phyloP scores from a whole-genome alignment of 1,139 yeast species.

The Geotrichum fermentans region DNA sequence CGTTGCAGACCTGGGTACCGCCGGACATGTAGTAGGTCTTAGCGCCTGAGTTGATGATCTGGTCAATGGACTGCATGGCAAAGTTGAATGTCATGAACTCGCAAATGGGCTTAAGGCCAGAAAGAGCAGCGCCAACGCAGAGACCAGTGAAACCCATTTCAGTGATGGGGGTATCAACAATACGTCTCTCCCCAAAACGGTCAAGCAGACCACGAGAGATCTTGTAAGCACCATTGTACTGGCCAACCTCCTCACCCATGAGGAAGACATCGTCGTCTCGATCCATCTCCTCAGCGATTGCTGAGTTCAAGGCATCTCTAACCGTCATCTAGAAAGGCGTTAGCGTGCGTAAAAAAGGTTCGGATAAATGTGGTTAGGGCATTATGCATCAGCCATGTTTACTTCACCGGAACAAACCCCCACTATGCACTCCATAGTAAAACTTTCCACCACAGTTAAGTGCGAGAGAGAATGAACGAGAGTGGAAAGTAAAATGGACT shows the following conservation, averaged over 20 bases:
- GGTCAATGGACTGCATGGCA: constrained; percentile 99
- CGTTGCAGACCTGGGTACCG: constrained; percentile 95
- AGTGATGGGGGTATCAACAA: constrained; percentile 96
- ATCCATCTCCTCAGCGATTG: constrained; percentile 96
- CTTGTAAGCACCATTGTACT: constrained; percentile 98
- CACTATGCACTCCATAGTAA: no score
- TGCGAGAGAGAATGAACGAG: no score
- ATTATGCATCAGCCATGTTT: no score
- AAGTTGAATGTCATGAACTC: constrained; percentile 99
- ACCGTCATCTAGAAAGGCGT: constrained; percentile 55
- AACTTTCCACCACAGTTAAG: no score
- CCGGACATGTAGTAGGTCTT: constrained; percentile 99
- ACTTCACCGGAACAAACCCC: no score
- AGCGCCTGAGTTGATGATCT: constrained; percentile 96
- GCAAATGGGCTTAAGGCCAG: constrained; percentile 93
- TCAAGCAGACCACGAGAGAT: constrained; percentile 93
- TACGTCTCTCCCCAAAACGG: constrained; percentile 94
- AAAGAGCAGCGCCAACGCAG: constrained; percentile 95
- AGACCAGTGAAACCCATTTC: constrained; percentile 99
- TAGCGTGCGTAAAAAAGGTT: neutral
- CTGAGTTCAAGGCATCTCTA: constrained; percentile 93
- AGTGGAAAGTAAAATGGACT: no score
- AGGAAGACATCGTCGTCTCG: constrained; percentile 89
- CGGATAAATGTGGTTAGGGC: no score
- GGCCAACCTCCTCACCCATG: constrained; percentile 99